Evolutionary conservation across 2,329 filamentous ascomycete genomes (phyloP).

Genomic region (Fusarium hainanense): DNA sequence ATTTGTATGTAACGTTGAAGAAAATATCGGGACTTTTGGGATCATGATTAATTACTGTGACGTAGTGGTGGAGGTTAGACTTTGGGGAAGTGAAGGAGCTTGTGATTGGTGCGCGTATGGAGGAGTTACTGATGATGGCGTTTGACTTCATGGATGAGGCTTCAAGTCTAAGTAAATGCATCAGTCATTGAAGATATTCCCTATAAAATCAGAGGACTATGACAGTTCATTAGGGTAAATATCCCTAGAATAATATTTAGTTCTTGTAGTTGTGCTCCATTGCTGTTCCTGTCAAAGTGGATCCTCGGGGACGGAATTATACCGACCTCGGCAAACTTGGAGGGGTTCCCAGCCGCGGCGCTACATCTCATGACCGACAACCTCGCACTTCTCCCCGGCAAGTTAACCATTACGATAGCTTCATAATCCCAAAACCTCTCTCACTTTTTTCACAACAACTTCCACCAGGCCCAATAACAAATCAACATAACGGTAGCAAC

Average conservation of each 20-base stretch:
- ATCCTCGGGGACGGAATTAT: neutral
- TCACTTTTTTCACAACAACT: no score
- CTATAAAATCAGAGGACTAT: no score
- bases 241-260: no score
- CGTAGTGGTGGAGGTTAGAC: constrained; percentile 1
- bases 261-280: no score
- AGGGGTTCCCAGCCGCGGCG: constrained; percentile 5
- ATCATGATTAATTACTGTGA: constrained; percentile 4
- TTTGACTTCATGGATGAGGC: neutral
- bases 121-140: neutral
- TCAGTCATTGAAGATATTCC: no score
- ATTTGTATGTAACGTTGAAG: constrained; percentile 24
- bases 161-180: no score
- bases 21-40: constrained; percentile 10
- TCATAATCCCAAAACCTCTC: no score
- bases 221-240: no score
- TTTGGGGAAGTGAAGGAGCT: neutral
- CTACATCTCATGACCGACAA: neutral
- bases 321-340: constrained; percentile 13
- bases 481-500: no score
- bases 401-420: constrained; percentile 7
- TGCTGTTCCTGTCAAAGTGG: neutral
- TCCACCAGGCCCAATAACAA: no score
- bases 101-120: constrained; percentile 11
- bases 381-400: neutral